These are phyloP conservation scores for Fusarium tupiense DNA, from an alignment of 2,329 filamentous ascomycete genomes.

Conservation along the genomic window DNA sequence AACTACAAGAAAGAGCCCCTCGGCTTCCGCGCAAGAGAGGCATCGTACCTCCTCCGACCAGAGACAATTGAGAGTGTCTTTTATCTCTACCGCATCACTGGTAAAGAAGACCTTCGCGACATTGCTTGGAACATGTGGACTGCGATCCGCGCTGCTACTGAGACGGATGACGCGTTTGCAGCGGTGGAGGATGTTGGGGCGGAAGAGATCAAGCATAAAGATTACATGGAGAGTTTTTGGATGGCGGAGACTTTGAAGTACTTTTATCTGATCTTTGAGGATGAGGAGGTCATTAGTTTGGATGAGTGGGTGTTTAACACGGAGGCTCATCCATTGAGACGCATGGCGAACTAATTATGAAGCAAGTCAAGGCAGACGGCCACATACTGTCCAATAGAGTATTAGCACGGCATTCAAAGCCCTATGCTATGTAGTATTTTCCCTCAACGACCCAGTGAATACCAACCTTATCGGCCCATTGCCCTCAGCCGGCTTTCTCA, in stretches of 20 bases:
- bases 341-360: too few species aligned
- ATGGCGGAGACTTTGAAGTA: slow-evolving; percentile 80
- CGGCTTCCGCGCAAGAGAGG: slow-evolving; percentile 33
- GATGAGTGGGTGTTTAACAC: slow-evolving; percentile 75
- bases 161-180: slow-evolving; percentile 69
- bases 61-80: slow-evolving; percentile 84
- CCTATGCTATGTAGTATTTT: too few species aligned
- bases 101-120: slow-evolving; percentile 70
- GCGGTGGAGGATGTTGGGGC: slow-evolving; percentile 71
- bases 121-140: slow-evolving; percentile 80
- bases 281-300: slow-evolving; percentile 68
- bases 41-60: slow-evolving; percentile 29
- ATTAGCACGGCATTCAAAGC: too few species aligned
- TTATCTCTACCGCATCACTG: slow-evolving; percentile 79
- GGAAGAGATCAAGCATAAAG: slow-evolving; percentile 56
- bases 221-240: slow-evolving; percentile 79
- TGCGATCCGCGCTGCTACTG: slow-evolving; percentile 67
- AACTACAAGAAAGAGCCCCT: slow-evolving; percentile 7
- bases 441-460: too few species aligned
- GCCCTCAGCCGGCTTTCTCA: too few species aligned
- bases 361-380: not conserved
- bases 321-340: slow-evolving; percentile 59
- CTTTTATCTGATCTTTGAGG: slow-evolving; percentile 77
- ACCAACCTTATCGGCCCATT: too few species aligned
- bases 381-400: too few species aligned